These are phyloP conservation scores for Pythium grandisporangium DNA, from an alignment of 352 stramenopile species.

Conservation along the genomic window DNA sequence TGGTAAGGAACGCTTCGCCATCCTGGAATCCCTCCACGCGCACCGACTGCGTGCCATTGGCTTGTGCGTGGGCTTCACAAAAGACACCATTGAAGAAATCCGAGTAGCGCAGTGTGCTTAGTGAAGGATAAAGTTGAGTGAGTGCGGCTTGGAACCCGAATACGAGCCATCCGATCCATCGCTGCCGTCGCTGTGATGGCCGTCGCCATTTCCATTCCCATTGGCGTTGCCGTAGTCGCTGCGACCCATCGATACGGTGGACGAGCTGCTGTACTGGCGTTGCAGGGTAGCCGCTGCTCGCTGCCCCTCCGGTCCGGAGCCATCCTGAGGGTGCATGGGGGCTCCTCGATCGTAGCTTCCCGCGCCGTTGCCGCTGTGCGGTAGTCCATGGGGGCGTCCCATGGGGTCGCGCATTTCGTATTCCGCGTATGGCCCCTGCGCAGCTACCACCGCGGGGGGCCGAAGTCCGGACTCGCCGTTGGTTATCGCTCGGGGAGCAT, in stretches of 20 bases:
- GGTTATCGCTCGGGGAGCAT: no score
- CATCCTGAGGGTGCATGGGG: conserved; percentile 2
- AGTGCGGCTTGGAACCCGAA: conserved; percentile 58
- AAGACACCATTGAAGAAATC: no score
- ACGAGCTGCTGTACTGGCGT: conserved; percentile 1
- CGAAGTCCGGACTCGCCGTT: no score
- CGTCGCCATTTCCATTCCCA: conserved; percentile 5
- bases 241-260: neutral
- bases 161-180: conserved; percentile 53
- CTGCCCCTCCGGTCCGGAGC: conserved; percentile 6
- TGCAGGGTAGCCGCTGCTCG: neutral
- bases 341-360: conserved; percentile 3
- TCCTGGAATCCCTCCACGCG: no score
- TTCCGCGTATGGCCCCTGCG: conserved; percentile 10
- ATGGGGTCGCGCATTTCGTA: conserved; percentile 19
- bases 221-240: conserved; percentile 15
- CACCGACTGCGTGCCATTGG: no score
- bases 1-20: no score
- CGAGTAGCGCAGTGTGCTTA: conserved; percentile 7
- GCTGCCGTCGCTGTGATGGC: conserved; percentile 23
- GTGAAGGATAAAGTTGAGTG: conserved; percentile 80
- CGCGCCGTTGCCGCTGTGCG: conserved; percentile 1
- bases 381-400: conserved; percentile 13
- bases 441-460: neutral
- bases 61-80: no score